Evolutionary conservation across 176 grass and related monocot species (phyloP), one percentile per base, ranked within the genome.

Genomic region (Chloris gayana): DNA sequence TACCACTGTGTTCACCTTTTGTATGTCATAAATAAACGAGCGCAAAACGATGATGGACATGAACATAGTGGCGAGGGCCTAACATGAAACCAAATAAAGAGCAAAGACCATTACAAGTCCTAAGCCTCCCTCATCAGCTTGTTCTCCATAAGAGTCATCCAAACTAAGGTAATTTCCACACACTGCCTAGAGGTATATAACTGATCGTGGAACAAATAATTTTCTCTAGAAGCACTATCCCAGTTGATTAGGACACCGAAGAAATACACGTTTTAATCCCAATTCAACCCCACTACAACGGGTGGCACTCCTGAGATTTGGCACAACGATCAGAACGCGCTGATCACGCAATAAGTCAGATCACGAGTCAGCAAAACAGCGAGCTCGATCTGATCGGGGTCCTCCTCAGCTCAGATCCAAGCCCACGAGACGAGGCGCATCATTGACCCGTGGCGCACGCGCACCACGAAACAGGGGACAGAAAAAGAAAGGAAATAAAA

Each of bases 341-440:
- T 67, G 44, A 84, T 69, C 68, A 44, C 13, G 18, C 35, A 13
- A 14, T 15, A 46, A 3, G 44, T 3, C 46, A 59, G 49, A 79
- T 73, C 61, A 84, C 14, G 61, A 32, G 14, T 12, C 29, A 21
- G 12, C 3, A 1, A 29, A 27, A 14, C 25, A 61, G 29, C 12
- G 3, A 29, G 25, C 12, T 14, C 26, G 49, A 59, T 29, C 49
- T 26, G 56, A 46, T 14, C 29, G 35, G 27, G 1, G 7, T 61
- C 70, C 37, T 22, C 61, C 69, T 26, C n/a, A 41, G 45, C 78
- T 39, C 78, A 85, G 82, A 89, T 85, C 87, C 87, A 59, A 65
- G 54, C 24, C 45, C 56, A 77, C 15, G n/a, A 46, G 41, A 79
- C 25, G 31, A 26, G 64, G 29, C 45, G 29, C 45, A 27, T 7